A percentile compares a stretch with the other conserved stretches of the same genome.
Conservation (phyloP, 805 yeast species). For the Barnettozyma vustinii region DNA sequence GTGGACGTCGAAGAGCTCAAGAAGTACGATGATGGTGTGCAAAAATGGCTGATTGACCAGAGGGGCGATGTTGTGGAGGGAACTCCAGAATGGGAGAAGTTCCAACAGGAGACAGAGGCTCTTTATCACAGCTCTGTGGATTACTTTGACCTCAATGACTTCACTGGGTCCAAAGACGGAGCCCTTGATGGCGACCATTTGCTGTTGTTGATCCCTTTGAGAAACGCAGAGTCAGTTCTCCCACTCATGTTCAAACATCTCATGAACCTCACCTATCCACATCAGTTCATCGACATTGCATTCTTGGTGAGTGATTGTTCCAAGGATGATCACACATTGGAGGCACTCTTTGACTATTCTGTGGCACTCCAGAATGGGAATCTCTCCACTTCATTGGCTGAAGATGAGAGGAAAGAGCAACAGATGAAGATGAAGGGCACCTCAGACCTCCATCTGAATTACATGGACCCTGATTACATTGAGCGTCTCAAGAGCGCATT, state of each 20-base stretch:
- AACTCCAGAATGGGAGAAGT: conserved; percentile 20
- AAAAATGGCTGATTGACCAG: conserved; percentile 30
- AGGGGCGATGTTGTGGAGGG: conserved; percentile 28
- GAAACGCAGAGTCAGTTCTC: conserved; percentile 72
- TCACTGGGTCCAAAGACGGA: conserved; percentile 49
- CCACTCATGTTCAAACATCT: conserved; percentile 81
- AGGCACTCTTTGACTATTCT: conserved; percentile 58
- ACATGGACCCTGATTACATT: conserved; percentile 64
- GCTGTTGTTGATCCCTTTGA: conserved; percentile 64
- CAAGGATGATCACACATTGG: conserved; percentile 57
- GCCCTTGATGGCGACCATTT: conserved; percentile 52
- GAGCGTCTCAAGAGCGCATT: conserved; percentile 54
- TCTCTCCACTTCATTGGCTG: conserved; percentile 40
- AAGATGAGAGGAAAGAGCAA: conserved; percentile 36
- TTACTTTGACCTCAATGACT: conserved; percentile 55
- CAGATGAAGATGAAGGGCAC: conserved; percentile 42
- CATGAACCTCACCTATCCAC: conserved; percentile 84
- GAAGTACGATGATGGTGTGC: conserved; percentile 35
- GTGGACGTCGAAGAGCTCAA: conserved; percentile 28
- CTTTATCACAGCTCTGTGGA: conserved; percentile 46
- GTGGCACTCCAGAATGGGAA: conserved; percentile 69
- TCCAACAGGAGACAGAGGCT: conserved; percentile 31
- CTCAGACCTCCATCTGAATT: conserved; percentile 56
- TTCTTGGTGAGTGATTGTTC: conserved; percentile 80
- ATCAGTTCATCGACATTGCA: conserved; percentile 71